phyloP scores from a whole-genome alignment of 345 rosid species.

The Rubroshorea leprosula region DNA sequence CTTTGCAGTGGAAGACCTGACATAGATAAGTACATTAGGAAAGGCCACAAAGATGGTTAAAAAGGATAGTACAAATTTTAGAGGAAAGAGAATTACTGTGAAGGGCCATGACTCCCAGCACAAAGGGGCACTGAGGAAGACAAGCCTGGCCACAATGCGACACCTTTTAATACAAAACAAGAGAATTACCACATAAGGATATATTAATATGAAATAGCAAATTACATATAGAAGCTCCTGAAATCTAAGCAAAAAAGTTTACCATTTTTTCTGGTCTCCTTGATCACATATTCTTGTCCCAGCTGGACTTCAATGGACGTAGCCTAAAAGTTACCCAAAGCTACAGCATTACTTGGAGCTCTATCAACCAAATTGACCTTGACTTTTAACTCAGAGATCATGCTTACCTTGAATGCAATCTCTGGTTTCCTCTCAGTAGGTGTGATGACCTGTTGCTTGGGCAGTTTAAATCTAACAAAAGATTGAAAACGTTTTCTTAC shows the following conservation, averaged over 20 bases:
- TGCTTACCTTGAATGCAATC: slow-evolving; percentile 31
- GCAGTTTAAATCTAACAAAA: slow-evolving; percentile 30
- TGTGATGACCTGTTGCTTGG: slow-evolving; percentile 18
- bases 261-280: slow-evolving; percentile 41
- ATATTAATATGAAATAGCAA: slow-evolving; percentile 7
- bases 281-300: slow-evolving; percentile 19
- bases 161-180: slow-evolving; percentile 27
- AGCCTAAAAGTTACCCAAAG: slow-evolving; percentile 19
- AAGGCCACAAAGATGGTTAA: slow-evolving; percentile 6
- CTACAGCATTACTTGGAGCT: slow-evolving; percentile 6
- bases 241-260: slow-evolving; percentile 7
- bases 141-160: slow-evolving; percentile 54
- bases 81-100: slow-evolving; percentile 35
- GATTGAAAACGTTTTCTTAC: slow-evolving; percentile 8
- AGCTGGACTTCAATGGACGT: slow-evolving; percentile 26
- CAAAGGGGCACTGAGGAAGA: slow-evolving; percentile 27
- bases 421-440: slow-evolving; percentile 25
- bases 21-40: slow-evolving; percentile 6
- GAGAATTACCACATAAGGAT: slow-evolving; percentile 2
- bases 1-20: slow-evolving; percentile 43
- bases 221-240: background rate
- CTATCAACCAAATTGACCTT: slow-evolving; percentile 4
- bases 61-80: background rate
- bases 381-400: background rate
- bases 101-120: slow-evolving; percentile 24